A percentile compares a stretch with the other conserved stretches of the same genome.
Evolutionary conservation across 345 rosid genomes (phyloP).

Genomic region (Eucalyptus paniculata): DNA sequence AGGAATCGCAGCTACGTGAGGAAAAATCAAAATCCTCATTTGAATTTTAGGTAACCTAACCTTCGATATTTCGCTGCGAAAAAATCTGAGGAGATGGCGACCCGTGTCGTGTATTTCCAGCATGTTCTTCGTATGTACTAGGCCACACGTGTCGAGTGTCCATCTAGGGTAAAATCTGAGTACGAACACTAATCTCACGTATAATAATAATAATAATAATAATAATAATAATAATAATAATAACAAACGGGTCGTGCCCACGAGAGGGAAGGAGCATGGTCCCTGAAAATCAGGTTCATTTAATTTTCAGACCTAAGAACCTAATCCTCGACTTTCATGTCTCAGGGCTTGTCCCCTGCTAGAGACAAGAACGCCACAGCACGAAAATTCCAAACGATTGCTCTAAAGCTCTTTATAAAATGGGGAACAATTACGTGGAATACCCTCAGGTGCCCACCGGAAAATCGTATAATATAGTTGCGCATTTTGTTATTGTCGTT

Average conservation of each 20-base stretch:
- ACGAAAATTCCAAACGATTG: not conserved
- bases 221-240: not conserved
- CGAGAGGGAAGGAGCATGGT: constrained; percentile 30
- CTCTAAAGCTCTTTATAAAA: not conserved
- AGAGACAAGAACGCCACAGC: not conserved
- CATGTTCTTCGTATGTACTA: not conserved
- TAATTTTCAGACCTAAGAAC: not conserved
- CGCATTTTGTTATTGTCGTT: not conserved
- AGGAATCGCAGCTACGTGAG: not conserved
- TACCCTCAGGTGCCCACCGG: not conserved
- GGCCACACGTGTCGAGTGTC: not conserved
- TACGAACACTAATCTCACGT: not conserved
- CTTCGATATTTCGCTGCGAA: not conserved
- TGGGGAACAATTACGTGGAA: not conserved
- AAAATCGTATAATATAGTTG: not conserved
- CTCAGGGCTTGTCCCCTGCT: not conserved
- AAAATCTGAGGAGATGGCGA: not conserved
- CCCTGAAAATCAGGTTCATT: constrained; percentile 29
- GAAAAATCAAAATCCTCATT: not conserved
- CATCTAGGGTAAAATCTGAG: not conserved
- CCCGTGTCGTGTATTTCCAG: constrained; percentile 9
- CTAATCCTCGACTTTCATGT: constrained; percentile 7
- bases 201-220: not conserved
- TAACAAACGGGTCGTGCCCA: constrained; percentile 26
- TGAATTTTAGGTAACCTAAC: not conserved